Evolutionary conservation across 2,329 filamentous ascomycete species (phyloP).

Genomic region (Microdochium paspali): DNA sequence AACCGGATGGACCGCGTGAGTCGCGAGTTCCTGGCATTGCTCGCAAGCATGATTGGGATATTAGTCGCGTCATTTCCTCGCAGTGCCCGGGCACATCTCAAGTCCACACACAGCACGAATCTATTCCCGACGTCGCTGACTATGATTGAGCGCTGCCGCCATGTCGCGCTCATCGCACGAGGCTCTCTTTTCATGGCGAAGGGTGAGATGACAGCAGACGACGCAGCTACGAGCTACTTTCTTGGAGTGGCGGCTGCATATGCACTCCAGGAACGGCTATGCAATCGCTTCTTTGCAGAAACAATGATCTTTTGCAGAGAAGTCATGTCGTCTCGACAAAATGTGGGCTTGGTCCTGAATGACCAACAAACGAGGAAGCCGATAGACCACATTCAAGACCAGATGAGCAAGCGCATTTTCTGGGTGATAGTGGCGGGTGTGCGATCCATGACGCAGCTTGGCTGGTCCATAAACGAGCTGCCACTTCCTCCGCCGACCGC

Average conservation of each 20-base stretch:
- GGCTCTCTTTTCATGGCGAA: constrained; percentile 38
- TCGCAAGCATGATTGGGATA: constrained; percentile 65
- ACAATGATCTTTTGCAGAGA: constrained; percentile 60
- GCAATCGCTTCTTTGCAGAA: constrained; percentile 64
- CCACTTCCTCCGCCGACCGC: constrained; percentile 69
- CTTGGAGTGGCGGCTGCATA: constrained; percentile 58
- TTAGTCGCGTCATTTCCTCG: constrained; percentile 71
- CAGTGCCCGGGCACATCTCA: constrained; percentile 60
- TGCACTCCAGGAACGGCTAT: constrained; percentile 57
- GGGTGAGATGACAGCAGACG: constrained; percentile 44
- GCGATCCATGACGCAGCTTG: constrained; percentile 69
- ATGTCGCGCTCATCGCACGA: constrained; percentile 58
- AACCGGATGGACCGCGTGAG: constrained; percentile 57
- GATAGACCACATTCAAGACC: constrained; percentile 62
- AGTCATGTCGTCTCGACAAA: constrained; percentile 54
- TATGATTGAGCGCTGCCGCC: constrained; percentile 62
- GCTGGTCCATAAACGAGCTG: constrained; percentile 60
- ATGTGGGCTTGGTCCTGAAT: constrained; percentile 24
- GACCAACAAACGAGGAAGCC: constrained; percentile 27
- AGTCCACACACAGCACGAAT: constrained; percentile 52
- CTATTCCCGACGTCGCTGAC: constrained; percentile 60
- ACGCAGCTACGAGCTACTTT: constrained; percentile 69
- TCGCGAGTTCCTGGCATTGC: constrained; percentile 57
- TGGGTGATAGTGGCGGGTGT: constrained; percentile 74
- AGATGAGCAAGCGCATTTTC: constrained; percentile 71